Evolutionary conservation across 1,284 basidiomycete genomes (phyloP).

Genomic region (Pterula multifida): DNA sequence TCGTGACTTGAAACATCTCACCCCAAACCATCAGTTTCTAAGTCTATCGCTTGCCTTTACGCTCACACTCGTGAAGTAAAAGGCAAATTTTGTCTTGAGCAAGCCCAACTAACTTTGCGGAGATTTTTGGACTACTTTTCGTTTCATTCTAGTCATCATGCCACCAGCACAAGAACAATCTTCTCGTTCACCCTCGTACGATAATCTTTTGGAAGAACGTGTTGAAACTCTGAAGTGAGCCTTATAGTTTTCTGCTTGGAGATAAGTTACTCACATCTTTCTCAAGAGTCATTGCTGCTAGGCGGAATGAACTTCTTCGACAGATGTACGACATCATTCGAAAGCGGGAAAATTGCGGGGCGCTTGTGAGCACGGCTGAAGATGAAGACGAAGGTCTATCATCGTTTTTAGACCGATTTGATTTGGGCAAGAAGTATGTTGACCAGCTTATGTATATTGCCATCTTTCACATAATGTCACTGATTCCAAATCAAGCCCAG

Average conservation of each 20-base stretch:
- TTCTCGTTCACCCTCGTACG: background rate
- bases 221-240: background rate
- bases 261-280: background rate
- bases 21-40: background rate
- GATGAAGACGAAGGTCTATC: background rate
- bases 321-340: constrained; percentile 1
- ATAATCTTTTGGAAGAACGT: background rate
- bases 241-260: background rate
- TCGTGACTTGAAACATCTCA: background rate
- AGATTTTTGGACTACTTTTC: too few relatives aligned
- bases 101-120: too few relatives aligned
- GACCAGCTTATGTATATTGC: background rate
- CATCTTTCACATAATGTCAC: too few relatives aligned
- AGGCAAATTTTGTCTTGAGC: too few relatives aligned
- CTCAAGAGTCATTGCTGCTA: background rate
- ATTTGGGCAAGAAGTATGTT: background rate
- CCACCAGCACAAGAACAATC: background rate
- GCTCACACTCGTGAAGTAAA: too few relatives aligned
- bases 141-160: too few relatives aligned
- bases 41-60: background rate
- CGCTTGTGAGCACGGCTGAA: background rate
- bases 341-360: background rate
- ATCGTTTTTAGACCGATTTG: background rate
- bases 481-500: background rate
- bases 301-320: background rate